phyloP scores from a whole-genome alignment of 2,329 filamentous ascomycete genomes.

The Pyrenochaeta sp. region DNA sequence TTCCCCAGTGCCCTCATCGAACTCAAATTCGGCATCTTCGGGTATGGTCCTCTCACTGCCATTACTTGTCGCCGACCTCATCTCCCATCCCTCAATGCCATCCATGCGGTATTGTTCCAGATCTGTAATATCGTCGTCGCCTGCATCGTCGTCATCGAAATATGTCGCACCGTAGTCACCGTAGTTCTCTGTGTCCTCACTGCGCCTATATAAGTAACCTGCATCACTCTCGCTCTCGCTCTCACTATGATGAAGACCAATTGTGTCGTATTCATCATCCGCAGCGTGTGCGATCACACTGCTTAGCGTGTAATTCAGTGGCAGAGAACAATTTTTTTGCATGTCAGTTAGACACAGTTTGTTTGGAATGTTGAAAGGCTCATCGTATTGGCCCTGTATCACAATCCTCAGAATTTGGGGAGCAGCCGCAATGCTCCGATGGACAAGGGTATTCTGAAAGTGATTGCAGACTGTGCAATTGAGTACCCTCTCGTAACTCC shows the following conservation, averaged over 20 bases:
- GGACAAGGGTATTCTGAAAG: neutral
- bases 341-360: neutral
- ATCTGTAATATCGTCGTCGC: too few species aligned
- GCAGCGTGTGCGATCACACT: constrained; percentile 12
- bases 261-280: neutral
- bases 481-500: neutral
- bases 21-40: too few species aligned
- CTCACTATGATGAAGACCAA: too few species aligned
- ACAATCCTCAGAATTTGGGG: constrained; percentile 10
- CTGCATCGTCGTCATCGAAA: too few species aligned
- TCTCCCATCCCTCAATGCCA: too few species aligned
- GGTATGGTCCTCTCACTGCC: too few species aligned
- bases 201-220: too few species aligned
- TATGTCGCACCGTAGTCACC: too few species aligned
- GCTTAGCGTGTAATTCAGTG: constrained; percentile 10
- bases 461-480: constrained; percentile 1
- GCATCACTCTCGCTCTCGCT: neutral
- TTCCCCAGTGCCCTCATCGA: too few species aligned
- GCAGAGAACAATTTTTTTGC: constrained; percentile 2
- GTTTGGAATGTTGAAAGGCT: constrained; percentile 2
- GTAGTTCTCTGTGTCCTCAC: too few species aligned
- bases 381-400: neutral
- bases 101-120: too few species aligned
- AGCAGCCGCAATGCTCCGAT: constrained; percentile 5
- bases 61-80: too few species aligned